Evolutionary conservation across 352 stramenopile genomes (phyloP).

Genomic region (Globisporangium paroecandrum): DNA sequence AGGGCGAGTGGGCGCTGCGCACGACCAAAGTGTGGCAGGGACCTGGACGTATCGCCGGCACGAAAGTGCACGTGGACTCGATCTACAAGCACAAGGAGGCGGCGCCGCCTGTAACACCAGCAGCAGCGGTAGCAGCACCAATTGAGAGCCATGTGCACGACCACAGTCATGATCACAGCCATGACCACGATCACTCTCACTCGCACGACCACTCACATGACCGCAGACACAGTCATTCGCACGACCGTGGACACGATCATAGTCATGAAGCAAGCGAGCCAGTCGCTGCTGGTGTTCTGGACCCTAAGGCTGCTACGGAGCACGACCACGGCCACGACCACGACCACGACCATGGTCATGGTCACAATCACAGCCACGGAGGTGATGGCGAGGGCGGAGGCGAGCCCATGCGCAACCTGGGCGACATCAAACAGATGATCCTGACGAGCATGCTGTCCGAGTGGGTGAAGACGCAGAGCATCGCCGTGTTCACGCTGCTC

Average conservation of each 20-base stretch:
- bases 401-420: constrained; percentile 90
- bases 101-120: constrained; percentile 18
- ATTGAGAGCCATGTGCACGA: neutral
- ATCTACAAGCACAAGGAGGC: constrained; percentile 78
- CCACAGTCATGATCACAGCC: neutral
- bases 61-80: constrained; percentile 86
- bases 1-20: constrained; percentile 86
- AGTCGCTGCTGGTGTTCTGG: neutral
- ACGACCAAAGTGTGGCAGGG: constrained; percentile 76
- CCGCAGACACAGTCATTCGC: neutral
- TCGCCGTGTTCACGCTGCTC: constrained; percentile 90
- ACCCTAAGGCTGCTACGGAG: neutral
- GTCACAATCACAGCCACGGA: constrained; percentile 38
- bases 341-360: constrained; percentile 24
- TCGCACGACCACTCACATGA: neutral
- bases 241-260: neutral
- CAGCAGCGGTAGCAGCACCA: neutral
- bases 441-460: constrained; percentile 71
- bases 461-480: constrained; percentile 87
- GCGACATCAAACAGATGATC: constrained; percentile 88
- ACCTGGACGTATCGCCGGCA: constrained; percentile 86
- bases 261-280: neutral
- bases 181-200: neutral
- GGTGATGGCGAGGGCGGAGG: constrained; percentile 24
- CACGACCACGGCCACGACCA: constrained; percentile 14